Conservation (phyloP, 2,329 filamentous ascomycete genomes). For the Verticillium dahliae region DNA sequence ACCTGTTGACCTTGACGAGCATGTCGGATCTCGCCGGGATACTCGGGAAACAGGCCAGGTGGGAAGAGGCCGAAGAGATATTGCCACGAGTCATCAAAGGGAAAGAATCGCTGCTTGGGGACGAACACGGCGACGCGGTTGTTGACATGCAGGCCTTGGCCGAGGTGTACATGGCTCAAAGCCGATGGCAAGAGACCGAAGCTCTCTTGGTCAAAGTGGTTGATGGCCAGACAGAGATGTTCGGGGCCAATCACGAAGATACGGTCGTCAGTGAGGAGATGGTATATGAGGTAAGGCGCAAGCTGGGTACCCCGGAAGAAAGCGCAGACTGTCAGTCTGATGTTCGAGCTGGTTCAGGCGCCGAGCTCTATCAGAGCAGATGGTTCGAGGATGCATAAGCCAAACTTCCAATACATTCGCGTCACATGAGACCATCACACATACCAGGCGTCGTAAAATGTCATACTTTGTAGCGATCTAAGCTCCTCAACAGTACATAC, state of each 20-base stretch:
- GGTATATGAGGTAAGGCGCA: not conserved
- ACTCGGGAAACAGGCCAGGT: not conserved
- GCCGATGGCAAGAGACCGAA: not conserved
- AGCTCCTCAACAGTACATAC: slow-evolving; percentile 14
- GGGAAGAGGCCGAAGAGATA: not conserved
- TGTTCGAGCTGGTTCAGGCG: not conserved
- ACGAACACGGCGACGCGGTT: not conserved
- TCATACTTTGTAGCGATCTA: not conserved
- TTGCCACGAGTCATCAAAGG: not conserved
- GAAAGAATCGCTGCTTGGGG: not conserved
- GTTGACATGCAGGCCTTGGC: not conserved
- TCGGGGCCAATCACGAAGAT: not conserved
- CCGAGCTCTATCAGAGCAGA: not conserved
- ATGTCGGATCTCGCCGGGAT: not conserved
- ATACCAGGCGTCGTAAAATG: not conserved
- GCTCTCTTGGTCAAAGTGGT: not conserved
- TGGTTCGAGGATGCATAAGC: not conserved
- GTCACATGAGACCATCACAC: not conserved
- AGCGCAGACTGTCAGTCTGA: not conserved
- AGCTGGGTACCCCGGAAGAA: not conserved
- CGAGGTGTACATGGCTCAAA: not conserved
- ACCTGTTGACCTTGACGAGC: not conserved
- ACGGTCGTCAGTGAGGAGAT: not conserved
- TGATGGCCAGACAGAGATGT: not conserved
- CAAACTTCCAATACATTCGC: not conserved